Conservation (phyloP, 257 asterid genomes). For the Lycium ferocissimum region DNA sequence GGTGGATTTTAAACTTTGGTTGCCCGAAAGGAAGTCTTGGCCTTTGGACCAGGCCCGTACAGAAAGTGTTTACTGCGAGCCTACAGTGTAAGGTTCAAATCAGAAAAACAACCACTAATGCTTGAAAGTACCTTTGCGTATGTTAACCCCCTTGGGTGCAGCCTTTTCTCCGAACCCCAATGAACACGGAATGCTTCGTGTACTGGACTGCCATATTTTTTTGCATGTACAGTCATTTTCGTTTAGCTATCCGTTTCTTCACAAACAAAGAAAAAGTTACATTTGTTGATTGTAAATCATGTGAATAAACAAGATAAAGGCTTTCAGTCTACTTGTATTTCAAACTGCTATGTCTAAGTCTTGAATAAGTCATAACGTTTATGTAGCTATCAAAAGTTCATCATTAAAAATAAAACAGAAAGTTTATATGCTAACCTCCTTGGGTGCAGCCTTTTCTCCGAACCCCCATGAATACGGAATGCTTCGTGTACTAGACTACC, state of each 20-base stretch:
- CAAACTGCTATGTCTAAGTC: too few relatives aligned
- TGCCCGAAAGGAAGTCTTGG: neutral
- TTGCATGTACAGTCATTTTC: too few relatives aligned
- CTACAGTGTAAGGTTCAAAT: too few relatives aligned
- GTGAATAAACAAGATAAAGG: neutral
- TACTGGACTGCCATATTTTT: rapidly evolving
- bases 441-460: too few relatives aligned
- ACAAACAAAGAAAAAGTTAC: neutral
- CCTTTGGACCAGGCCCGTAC: neutral
- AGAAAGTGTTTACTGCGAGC: too few relatives aligned
- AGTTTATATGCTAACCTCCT: too few relatives aligned
- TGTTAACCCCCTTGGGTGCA: neutral
- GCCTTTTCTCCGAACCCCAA: too few relatives aligned
- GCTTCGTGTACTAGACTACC: rapidly evolving
- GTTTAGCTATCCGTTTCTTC: neutral
- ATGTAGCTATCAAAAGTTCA: too few relatives aligned
- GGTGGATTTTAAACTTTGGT: neutral
- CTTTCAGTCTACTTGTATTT: neutral
- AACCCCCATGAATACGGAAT: neutral
- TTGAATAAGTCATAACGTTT: too few relatives aligned
- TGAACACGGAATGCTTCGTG: neutral
- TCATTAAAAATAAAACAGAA: too few relatives aligned
- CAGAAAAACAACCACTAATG: neutral
- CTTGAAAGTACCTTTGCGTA: too few relatives aligned
- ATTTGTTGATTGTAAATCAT: neutral